Evolutionary conservation across 257 asterid genomes (phyloP).

Genomic region (Dorcoceras hygrometricum): DNA sequence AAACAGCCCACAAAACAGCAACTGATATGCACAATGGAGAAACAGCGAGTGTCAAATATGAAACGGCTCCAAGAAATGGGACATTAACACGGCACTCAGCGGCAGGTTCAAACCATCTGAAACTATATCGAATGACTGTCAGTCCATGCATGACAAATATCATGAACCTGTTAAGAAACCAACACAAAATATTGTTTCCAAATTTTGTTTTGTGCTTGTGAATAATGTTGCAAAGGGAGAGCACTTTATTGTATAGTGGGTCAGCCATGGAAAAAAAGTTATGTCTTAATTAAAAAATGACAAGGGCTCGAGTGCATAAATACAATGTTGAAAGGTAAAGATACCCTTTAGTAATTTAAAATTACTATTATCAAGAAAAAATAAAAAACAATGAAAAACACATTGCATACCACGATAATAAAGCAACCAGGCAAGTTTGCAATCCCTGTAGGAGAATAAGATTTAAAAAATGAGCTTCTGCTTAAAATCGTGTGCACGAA

Average conservation of each 20-base stretch:
- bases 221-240: neutral
- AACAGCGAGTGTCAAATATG: slow-evolving; percentile 76
- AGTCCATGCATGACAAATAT: slow-evolving; percentile 29
- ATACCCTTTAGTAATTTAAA: neutral
- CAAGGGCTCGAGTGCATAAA: neutral
- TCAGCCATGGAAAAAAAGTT: no score
- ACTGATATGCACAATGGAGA: slow-evolving; percentile 88
- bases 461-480: slow-evolving; percentile 27
- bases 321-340: neutral
- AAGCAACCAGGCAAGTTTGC: slow-evolving; percentile 88
- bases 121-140: slow-evolving; percentile 49
- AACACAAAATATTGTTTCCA: neutral
- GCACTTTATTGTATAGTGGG: neutral
- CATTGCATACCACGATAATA: slow-evolving; percentile 75
- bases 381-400: neutral
- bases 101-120: slow-evolving; percentile 87
- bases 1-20: slow-evolving; percentile 92
- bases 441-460: slow-evolving; percentile 61
- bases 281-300: no score
- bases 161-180: neutral
- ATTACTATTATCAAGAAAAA: neutral
- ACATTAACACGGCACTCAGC: slow-evolving; percentile 67
- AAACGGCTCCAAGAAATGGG: slow-evolving; percentile 82
- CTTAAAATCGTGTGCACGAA: neutral
- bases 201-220: neutral